phyloP scores from a whole-genome alignment of 2,329 filamentous ascomycete genomes.

The Fusarium sp. region DNA sequence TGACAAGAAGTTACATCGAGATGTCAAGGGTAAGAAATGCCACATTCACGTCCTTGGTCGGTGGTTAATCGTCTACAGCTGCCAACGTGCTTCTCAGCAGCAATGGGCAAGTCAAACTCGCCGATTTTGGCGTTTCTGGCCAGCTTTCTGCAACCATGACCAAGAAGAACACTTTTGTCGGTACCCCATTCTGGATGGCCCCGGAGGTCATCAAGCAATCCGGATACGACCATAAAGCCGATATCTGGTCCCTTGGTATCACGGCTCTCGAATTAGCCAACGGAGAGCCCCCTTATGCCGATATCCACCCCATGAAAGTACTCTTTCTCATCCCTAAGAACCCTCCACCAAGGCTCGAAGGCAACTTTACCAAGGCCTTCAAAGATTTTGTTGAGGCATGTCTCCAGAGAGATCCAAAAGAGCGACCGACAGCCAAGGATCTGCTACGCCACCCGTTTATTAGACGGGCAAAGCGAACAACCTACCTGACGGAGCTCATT shows the following conservation, averaged over 20 bases:
- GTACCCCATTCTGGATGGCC: slow-evolving; percentile 99
- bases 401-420: slow-evolving; percentile 88
- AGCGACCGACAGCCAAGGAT: slow-evolving; percentile 88
- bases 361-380: slow-evolving; percentile 85
- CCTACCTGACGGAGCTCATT: slow-evolving; percentile 96
- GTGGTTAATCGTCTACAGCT: slow-evolving; percentile 65
- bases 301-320: slow-evolving; percentile 99
- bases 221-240: slow-evolving; percentile 96
- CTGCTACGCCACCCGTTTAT: slow-evolving; percentile 93
- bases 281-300: slow-evolving; percentile 93
- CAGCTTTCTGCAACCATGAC: slow-evolving; percentile 98
- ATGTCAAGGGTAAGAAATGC: slow-evolving; percentile 83
- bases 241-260: slow-evolving; percentile 97
- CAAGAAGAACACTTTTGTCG: slow-evolving; percentile 99
- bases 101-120: slow-evolving; percentile 95
- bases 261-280: slow-evolving; percentile 93
- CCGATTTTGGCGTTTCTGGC: slow-evolving; percentile 96
- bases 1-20: slow-evolving; percentile 95
- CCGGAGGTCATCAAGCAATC: slow-evolving; percentile 99
- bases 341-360: slow-evolving; percentile 83
- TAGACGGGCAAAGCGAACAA: slow-evolving; percentile 91
- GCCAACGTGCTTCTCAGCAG: slow-evolving; percentile 92
- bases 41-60: not conserved
- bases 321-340: slow-evolving; percentile 97
- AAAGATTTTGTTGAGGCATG: slow-evolving; percentile 90